Evolutionary conservation across 495 filamentous ascomycete species (phyloP).

Genomic region (Penicillium soppii): DNA sequence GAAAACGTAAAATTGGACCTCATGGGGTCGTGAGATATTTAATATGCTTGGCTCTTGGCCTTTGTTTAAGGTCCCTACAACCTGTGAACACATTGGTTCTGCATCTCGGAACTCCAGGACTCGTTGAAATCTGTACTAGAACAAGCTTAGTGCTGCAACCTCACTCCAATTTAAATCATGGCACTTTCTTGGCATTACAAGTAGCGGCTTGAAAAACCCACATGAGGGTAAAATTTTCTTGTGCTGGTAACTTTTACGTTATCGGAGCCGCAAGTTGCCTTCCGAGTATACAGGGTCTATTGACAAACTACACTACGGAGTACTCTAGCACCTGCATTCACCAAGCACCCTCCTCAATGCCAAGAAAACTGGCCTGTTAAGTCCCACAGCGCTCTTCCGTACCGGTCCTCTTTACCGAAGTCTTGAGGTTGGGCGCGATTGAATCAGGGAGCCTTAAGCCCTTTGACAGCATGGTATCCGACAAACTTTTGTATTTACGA

Average conservation of each 20-base stretch:
- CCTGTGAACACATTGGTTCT: too few relatives aligned
- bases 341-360: background rate
- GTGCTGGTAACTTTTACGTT: background rate
- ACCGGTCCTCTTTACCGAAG: background rate
- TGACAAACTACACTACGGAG: background rate
- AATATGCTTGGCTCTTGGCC: too few relatives aligned
- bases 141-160: slow-evolving; percentile 4
- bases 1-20: background rate
- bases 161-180: background rate
- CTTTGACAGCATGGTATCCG: too few relatives aligned
- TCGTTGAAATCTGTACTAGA: slow-evolving; percentile 1
- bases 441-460: background rate
- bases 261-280: slow-evolving; percentile 1
- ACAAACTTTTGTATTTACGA: background rate
- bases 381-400: too few relatives aligned
- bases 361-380: background rate
- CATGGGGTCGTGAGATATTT: too few relatives aligned
- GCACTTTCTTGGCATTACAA: slow-evolving; percentile 3
- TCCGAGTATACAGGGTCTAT: background rate
- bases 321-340: background rate
- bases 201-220: background rate
- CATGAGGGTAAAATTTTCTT: slow-evolving; percentile 4
- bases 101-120: background rate
- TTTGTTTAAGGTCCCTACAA: too few relatives aligned
- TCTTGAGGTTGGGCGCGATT: background rate